Base-by-base conservation (phyloP, 257 asterid genomes). In the Thymus quinquecostatus region DNA sequence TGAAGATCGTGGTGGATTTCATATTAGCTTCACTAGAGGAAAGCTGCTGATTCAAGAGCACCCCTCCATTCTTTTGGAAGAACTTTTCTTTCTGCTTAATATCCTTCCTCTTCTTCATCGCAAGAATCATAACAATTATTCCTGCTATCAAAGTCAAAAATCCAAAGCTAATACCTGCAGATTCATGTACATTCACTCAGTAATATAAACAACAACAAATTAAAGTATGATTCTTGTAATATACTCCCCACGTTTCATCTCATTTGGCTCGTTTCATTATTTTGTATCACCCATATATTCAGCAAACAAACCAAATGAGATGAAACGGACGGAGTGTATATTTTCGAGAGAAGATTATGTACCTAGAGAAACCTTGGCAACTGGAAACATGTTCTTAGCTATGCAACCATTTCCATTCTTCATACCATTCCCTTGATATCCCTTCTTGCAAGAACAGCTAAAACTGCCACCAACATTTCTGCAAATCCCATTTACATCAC, bases 321-420 rank as follows among this genome's bases (percentile, higher is more conserved):
- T 10, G 8, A 2, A 2, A 38, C 44, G 5, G 6, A 38, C 44
- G 5, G 6, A 38, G 44, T 38, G 44, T 38, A 2, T 6, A 43
- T 2, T 6, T 43, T 43, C 48, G 5, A 2, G 5, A 43, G 0
- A 43, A 3, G 48, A 9, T 43, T 9, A 38, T 3, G 56, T 76
- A 83, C 92, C 92, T 80, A 89, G 13, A 6, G 86, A 78, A 54
- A 89, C 71, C 77, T 75, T 80, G 62, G 75, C 53, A 27, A 78
- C 86, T 5, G 92, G 92, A 40, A 82, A 85, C 14, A 63, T 13
- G 79, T 41, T 68, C 34, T 75, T 60, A 49, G 84, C 77, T 55
- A 71, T 69, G 81, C 96, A 89, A 43, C 89, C 84, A 4, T 41
- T 73, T 6, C 88, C 89, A 33, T 74, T 75, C 49, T 70, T 77